Percentiles rank a stretch among this genome's conserved stretches.
Conservation (phyloP, 192 early-diverging fungal genomes). For the Umbelopsis vinacea region DNA sequence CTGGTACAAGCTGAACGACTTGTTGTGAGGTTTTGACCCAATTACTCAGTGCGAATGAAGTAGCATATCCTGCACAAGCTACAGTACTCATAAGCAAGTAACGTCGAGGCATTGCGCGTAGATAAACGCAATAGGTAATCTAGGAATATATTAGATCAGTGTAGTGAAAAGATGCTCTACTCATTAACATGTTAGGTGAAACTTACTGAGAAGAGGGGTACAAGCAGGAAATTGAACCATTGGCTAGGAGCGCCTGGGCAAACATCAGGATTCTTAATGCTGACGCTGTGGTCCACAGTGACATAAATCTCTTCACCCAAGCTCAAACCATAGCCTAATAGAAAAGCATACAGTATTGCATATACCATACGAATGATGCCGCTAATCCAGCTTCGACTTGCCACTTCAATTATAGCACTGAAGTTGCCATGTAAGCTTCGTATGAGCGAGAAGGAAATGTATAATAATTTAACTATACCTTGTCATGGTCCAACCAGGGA, state of each 20-base stretch:
- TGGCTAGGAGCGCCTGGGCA: neutral
- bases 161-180: neutral
- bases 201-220: conserved; percentile 52
- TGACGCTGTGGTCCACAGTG: conserved; percentile 45
- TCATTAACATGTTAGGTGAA: neutral
- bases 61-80: conserved; percentile 69
- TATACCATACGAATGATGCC: conserved; percentile 87
- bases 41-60: conserved; percentile 57
- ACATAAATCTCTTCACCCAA: conserved; percentile 62
- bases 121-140: conserved; percentile 47
- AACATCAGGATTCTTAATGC: neutral
- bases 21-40: conserved; percentile 57
- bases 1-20: conserved; percentile 68
- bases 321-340: conserved; percentile 78
- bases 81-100: conserved; percentile 76
- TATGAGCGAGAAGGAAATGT: too few species aligned
- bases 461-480: neutral
- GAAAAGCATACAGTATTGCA: conserved; percentile 80
- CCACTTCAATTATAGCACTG: conserved; percentile 83
- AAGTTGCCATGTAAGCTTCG: neutral
- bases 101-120: conserved; percentile 57
- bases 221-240: conserved; percentile 52
- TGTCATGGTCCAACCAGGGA: conserved; percentile 83
- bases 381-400: conserved; percentile 84
- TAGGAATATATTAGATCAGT: neutral